Percentiles rank a stretch among this genome's conserved stretches.
Evolutionary conservation across 2,329 filamentous ascomycete genomes (phyloP).

Genomic region (Penicillium sp.): DNA sequence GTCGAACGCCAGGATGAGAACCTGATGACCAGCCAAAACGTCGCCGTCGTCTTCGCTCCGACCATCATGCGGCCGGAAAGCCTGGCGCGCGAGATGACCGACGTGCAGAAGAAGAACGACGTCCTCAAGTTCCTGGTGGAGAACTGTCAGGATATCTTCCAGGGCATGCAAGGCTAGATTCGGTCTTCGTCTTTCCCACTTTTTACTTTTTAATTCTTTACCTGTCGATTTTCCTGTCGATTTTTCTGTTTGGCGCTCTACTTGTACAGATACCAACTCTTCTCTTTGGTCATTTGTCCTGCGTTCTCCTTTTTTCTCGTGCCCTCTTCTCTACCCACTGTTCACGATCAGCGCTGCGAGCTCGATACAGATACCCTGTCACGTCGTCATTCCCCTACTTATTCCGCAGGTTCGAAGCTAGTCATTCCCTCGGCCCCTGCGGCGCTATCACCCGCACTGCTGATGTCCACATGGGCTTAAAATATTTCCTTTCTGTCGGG

Average conservation of each 20-base stretch:
- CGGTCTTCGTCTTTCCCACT: not conserved
- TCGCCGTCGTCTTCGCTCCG: slow-evolving; percentile 94
- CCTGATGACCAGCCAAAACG: slow-evolving; percentile 92
- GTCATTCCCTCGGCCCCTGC: slow-evolving; percentile 12
- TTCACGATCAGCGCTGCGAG: slow-evolving; percentile 27
- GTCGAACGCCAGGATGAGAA: slow-evolving; percentile 79
- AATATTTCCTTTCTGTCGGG: slow-evolving; percentile 9
- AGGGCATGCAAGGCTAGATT: slow-evolving; percentile 33
- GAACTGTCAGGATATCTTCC: slow-evolving; percentile 76
- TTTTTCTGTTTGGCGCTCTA: slow-evolving; percentile 5
- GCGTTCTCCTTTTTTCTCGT: slow-evolving; percentile 2
- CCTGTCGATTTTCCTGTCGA: not conserved
- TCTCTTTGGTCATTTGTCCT: slow-evolving; percentile 9
- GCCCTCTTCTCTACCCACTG: slow-evolving; percentile 5
- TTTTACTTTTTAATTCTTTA: slow-evolving; percentile 1
- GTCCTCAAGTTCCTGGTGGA: slow-evolving; percentile 92
- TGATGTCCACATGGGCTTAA: slow-evolving; percentile 2
- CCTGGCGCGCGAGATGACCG: slow-evolving; percentile 89
- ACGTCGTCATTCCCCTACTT: slow-evolving; percentile 15
- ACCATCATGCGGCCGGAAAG: slow-evolving; percentile 92
- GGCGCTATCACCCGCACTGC: not conserved
- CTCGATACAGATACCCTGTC: slow-evolving; percentile 32
- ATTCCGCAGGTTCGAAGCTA: slow-evolving; percentile 36
- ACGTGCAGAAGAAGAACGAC: slow-evolving; percentile 88
- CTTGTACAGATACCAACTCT: slow-evolving; percentile 25